phyloP scores from a whole-genome alignment of 805 yeast species.

The Komagataella populi region DNA sequence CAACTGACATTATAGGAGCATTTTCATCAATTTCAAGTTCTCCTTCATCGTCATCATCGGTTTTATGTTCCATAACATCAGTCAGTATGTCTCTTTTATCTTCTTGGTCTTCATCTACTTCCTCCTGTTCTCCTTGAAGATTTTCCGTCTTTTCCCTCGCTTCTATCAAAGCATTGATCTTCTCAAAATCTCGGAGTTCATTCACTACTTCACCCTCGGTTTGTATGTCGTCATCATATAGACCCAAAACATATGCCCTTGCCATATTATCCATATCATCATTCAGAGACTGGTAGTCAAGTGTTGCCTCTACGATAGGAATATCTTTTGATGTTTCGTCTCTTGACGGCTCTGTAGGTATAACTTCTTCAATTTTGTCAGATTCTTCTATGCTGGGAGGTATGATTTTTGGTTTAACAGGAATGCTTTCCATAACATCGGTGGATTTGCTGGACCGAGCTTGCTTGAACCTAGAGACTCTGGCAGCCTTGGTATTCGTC shows the following conservation, averaged over 20 bases:
- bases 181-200: slow-evolving; percentile 37
- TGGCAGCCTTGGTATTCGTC: slow-evolving; percentile 2
- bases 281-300: slow-evolving; percentile 17
- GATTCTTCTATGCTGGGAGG: slow-evolving; percentile 5
- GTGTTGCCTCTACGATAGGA: neutral
- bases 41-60: slow-evolving; percentile 21
- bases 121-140: slow-evolving; percentile 8
- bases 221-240: slow-evolving; percentile 45
- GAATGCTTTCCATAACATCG: slow-evolving; percentile 8
- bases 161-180: slow-evolving; percentile 33
- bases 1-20: slow-evolving; percentile 8
- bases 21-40: slow-evolving; percentile 30
- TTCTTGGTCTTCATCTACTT: slow-evolving; percentile 17
- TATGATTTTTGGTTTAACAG: slow-evolving; percentile 1
- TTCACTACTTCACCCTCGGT: slow-evolving; percentile 45
- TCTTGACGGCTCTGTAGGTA: slow-evolving; percentile 4
- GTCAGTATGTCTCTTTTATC: neutral
- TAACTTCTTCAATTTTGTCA: slow-evolving; percentile 5
- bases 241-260: slow-evolving; percentile 42
- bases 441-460: slow-evolving; percentile 9
- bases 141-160: slow-evolving; percentile 11
- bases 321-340: neutral
- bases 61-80: slow-evolving; percentile 7
- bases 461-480: slow-evolving; percentile 6
- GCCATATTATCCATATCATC: slow-evolving; percentile 44